Base-by-base conservation (phyloP, 768 basidiomycete genomes). In the Cubamyces lactineus region DNA sequence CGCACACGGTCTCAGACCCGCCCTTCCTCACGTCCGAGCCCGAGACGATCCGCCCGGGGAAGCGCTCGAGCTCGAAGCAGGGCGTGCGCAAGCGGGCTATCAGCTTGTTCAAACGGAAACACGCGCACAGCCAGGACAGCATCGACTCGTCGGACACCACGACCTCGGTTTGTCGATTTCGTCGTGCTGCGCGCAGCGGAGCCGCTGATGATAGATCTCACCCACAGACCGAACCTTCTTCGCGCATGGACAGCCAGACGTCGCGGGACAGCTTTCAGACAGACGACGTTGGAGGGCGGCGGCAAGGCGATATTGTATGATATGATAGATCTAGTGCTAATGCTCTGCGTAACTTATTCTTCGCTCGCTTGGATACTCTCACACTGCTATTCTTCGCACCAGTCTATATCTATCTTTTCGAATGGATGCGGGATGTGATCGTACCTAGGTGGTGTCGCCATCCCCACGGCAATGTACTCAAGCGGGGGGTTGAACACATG, bases 31-130 rank as follows among this genome's bases (percentile, higher is more conserved):
- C 66, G 16, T 53, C 59, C 2, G 67, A 67, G 50, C 59, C 67
- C 15, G 67, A 68, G 48, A 38, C 59, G 47, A 53, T 59, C 45
- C 57, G 24, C 28, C 24, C 63, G 57, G 30, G 60, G 17, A 56
- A 53, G 21, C 24, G 23, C 28, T 15, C 47, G 51, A 49, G 60
- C 23, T 24, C 51, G 54, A 53, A 60, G 39, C 34, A 19, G 5
- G 64, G 58, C 24, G 43, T 47, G 54, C 63, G 63, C n/a, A 50
- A 56, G 12, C 63, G 67, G 21, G 64, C 69, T 38, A 62, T 72
- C 41, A 70, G 68, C 42, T 45, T 71, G 38, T 72, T 72, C 63
- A 68, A 63, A 61, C 64, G 71, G 24, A 65, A 66, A 16, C 62
- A 68, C 19, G 46, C 60, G n/a, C 57, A 66, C 24, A 46, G 60